These are phyloP conservation scores for Diospyros kaki DNA, from an alignment of 148 eudicot species.

Conservation along the genomic window DNA sequence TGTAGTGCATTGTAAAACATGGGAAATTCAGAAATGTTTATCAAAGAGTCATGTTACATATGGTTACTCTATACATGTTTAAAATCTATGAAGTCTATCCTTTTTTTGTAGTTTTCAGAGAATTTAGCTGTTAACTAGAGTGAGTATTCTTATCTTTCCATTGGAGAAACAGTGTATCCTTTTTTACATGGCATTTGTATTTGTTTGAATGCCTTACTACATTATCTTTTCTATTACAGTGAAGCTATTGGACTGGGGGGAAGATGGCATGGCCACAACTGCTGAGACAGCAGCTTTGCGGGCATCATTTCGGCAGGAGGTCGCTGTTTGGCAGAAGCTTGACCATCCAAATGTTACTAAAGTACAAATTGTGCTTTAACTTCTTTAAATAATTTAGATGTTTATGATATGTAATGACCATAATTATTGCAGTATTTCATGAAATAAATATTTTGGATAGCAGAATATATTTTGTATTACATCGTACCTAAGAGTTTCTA, in stretches of 20 bases:
- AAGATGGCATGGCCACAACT: constrained; percentile 71
- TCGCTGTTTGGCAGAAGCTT: constrained; percentile 87
- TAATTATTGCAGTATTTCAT: neutral
- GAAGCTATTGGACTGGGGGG: constrained; percentile 96
- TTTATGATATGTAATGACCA: neutral
- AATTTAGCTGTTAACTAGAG: neutral
- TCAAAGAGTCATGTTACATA: neutral
- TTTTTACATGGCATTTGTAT: neutral
- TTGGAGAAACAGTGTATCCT: neutral
- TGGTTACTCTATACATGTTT: neutral
- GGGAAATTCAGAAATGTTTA: neutral
- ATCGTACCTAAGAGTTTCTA: neutral
- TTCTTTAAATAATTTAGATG: neutral
- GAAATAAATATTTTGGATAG: neutral
- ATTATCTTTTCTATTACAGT: constrained; percentile 33
- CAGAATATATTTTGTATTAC: neutral
- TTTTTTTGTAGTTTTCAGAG: neutral
- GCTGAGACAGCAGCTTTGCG: constrained; percentile 70
- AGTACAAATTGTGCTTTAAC: constrained; percentile 24
- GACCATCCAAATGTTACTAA: constrained; percentile 80
- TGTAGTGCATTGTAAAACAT: neutral
- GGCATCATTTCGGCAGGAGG: constrained; percentile 79
- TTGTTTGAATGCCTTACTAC: constrained; percentile 11
- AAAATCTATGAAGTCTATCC: neutral
- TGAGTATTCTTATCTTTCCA: neutral